Percentiles rank a stretch among this genome's conserved stretches.
These are phyloP conservation scores for Lentinula raphanica DNA, from an alignment of 768 basidiomycete genomes.

Conservation along the genomic window DNA sequence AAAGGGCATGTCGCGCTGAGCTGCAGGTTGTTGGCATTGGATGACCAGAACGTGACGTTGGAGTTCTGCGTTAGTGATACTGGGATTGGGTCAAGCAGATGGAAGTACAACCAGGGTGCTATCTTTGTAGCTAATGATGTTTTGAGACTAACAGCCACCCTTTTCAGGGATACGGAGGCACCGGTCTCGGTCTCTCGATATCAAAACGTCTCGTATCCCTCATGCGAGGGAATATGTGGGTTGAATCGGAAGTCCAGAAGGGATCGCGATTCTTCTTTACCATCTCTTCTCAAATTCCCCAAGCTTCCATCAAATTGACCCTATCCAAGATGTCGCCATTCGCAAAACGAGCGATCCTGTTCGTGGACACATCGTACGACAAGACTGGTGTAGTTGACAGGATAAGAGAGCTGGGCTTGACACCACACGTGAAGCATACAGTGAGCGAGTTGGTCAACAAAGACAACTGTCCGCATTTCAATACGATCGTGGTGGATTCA, in stretches of 20 bases:
- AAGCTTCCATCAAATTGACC: constrained; percentile 66
- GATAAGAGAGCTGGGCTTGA: constrained; percentile 74
- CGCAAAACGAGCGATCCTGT: constrained; percentile 82
- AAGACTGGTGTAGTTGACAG: constrained; percentile 71
- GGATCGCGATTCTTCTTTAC: constrained; percentile 98
- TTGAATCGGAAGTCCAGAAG: constrained; percentile 88
- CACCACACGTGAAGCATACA: constrained; percentile 69
- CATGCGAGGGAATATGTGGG: constrained; percentile 99
- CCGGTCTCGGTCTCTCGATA: constrained; percentile 93
- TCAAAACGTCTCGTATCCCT: constrained; percentile 95
- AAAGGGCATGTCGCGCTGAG: constrained; percentile 91
- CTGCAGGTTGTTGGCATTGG: constrained; percentile 71
- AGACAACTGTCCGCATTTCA: constrained; percentile 80
- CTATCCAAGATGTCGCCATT: constrained; percentile 82
- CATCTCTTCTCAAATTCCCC: constrained; percentile 79
- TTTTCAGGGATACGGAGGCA: constrained; percentile 89
- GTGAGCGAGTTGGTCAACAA: constrained; percentile 81
- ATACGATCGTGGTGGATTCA: constrained; percentile 94
- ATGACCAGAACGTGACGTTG: constrained; percentile 80
- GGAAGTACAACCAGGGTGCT: constrained; percentile 93
- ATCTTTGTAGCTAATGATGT: constrained; percentile 15
- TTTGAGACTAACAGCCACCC: constrained; percentile 8
- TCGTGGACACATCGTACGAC: constrained; percentile 82
- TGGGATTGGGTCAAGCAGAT: constrained; percentile 98
- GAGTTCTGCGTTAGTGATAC: constrained; percentile 98